phyloP scores from a whole-genome alignment of 1,284 basidiomycete species.

The Leccinum ponderosum region DNA sequence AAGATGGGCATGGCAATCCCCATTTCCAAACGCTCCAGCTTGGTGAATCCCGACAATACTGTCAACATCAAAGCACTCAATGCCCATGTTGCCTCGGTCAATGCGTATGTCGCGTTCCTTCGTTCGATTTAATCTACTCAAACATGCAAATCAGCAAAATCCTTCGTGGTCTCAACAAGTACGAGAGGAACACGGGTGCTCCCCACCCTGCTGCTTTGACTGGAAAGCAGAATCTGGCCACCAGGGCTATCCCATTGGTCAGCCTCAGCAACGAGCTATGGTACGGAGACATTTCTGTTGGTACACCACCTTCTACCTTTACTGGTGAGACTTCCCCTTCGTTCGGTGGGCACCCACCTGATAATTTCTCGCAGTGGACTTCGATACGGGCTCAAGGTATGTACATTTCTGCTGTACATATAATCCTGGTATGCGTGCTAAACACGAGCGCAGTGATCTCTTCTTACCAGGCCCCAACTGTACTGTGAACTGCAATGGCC shows the following conservation, averaged over 20 bases:
- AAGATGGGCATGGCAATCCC: slow-evolving; percentile 4
- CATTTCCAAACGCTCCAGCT: slow-evolving; percentile 15
- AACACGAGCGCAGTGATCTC: slow-evolving; percentile 5
- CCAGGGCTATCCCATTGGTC: slow-evolving; percentile 16
- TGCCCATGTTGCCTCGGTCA: slow-evolving; percentile 10
- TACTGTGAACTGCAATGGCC: slow-evolving; percentile 17
- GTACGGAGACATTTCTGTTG: slow-evolving; percentile 21
- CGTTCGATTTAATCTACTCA: neutral
- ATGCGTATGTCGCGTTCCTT: slow-evolving; percentile 12
- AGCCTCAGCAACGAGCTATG: slow-evolving; percentile 11
- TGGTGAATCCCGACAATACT: slow-evolving; percentile 12
- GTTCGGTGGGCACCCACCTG: neutral
- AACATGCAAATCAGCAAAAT: slow-evolving; percentile 16
- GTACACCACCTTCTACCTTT: slow-evolving; percentile 16
- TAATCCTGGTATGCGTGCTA: neutral
- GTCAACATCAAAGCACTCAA: slow-evolving; percentile 12
- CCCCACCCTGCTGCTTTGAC: slow-evolving; percentile 7
- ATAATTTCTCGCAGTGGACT: slow-evolving; percentile 12
- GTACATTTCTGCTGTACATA: neutral
- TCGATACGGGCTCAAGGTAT: slow-evolving; percentile 24
- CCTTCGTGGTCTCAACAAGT: slow-evolving; percentile 13
- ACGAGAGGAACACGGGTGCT: slow-evolving; percentile 15
- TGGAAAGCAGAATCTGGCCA: neutral
- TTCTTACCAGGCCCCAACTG: slow-evolving; percentile 11
- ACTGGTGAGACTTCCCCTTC: slow-evolving; percentile 10